Evolutionary conservation across 768 basidiomycete genomes (phyloP).

Genomic region (Postia placenta): DNA sequence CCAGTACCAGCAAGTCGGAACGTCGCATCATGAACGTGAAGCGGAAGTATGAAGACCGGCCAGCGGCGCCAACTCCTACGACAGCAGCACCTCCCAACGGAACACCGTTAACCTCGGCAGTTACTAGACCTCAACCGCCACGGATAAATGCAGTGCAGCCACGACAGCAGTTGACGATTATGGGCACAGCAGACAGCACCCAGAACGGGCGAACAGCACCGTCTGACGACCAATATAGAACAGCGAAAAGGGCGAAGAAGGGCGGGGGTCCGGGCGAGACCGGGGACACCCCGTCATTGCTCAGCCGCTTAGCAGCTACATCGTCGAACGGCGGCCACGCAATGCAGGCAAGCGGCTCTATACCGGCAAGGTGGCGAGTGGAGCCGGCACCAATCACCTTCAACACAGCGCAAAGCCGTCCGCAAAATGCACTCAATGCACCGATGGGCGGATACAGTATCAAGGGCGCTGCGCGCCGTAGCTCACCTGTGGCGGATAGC

Average conservation of each 20-base stretch:
- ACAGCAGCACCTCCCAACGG: not conserved
- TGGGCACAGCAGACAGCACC: not conserved
- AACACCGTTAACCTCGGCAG: not conserved
- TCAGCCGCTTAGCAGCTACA: constrained; percentile 16
- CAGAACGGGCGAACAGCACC: not conserved
- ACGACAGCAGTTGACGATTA: not conserved
- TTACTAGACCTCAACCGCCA: not conserved
- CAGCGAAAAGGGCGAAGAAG: constrained; percentile 10
- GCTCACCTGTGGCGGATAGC: constrained; percentile 3
- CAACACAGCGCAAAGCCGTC: not conserved
- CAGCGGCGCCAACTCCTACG: not conserved
- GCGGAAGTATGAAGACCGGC: constrained; percentile 14
- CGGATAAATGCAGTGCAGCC: constrained; percentile 6
- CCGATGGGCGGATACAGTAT: constrained; percentile 45
- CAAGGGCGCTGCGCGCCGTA: constrained; percentile 42
- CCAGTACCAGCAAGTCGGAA: constrained; percentile 7
- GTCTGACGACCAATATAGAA: not conserved
- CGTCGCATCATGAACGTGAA: constrained; percentile 20
- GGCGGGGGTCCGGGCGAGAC: constrained; percentile 3
- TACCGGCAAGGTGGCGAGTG: constrained; percentile 16
- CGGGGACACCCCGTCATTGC: constrained; percentile 15
- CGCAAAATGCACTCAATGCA: constrained; percentile 25
- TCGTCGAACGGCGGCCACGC: constrained; percentile 6
- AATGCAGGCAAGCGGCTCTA: constrained; percentile 9
- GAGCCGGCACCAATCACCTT: constrained; percentile 2